Evolutionary conservation across 2,329 filamentous ascomycete species (phyloP), one percentile per base, ranked within the genome.

Genomic region (Hypoxylon sp.): DNA sequence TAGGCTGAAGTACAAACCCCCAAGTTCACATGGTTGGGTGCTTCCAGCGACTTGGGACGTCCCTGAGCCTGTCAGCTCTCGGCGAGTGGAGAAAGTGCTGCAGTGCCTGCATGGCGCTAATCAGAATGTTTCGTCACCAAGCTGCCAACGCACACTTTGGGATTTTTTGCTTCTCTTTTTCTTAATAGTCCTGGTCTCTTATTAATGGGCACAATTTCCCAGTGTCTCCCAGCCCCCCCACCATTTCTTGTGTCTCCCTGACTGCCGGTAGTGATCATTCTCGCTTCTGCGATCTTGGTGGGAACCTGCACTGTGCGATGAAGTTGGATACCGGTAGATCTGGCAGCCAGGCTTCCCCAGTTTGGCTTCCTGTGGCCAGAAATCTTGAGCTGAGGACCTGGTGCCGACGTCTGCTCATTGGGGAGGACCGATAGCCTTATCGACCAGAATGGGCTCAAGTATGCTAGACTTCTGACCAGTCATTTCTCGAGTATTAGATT

Each of bases 91-190:
- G 28, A 28, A 26, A 9, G 20, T 50, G 38, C 50, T 54, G 57
- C 61, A 69, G 64, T 58, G 56, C 52, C 62, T 65, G 65, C 67
- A 68, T 67, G 62, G 57, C 57, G 61, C 68, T 69, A 70, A 66
- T 51, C 38, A 61, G 44, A 70, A 69, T 63, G 65, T 65, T 70
- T 71, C 69, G 69, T 71, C 68, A 71, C 61, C 45, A 66, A 67
- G 60, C 57, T 72, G 68, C 69, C 69, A 71, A 70, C 69, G 65
- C 69, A 71, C 56, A 68, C 56, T 18, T 49, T 51, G 22, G 22
- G 38, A 46, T 50, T 52, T 30, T 57, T 44, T 61, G 20, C 51
- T 55, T 45, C 8, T 42, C 36, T 63, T 63, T 40, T 50, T 51
- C 26, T 38, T 54, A 16, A 59, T 40, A 49, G 18, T 59, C 40